Percentiles rank a stretch among this genome's conserved stretches.
Conservation (phyloP, 2,329 filamentous ascomycete species). For the Scopulariopsis brevicaulis region DNA sequence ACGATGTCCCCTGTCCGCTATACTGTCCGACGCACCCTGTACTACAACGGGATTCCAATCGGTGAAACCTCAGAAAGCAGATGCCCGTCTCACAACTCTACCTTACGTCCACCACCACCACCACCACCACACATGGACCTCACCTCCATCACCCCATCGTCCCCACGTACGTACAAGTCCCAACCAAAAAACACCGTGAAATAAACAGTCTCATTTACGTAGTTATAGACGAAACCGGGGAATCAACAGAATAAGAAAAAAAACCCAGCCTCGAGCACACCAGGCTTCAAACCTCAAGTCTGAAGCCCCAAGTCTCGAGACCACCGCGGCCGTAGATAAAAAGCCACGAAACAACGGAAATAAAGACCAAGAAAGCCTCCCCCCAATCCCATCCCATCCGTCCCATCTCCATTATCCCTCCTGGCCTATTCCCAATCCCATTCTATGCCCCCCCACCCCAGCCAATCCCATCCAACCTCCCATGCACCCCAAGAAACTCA, state of each 20-base stretch:
- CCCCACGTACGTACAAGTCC: too few species aligned
- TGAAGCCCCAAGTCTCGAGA: too few species aligned
- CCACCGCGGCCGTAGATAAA: not conserved
- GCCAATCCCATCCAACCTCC: not conserved
- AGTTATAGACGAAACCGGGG: not conserved
- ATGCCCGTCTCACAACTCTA: too few species aligned
- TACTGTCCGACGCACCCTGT: too few species aligned
- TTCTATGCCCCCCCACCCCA: not conserved
- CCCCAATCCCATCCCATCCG: not conserved
- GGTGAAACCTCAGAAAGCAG: too few species aligned
- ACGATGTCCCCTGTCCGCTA: too few species aligned
- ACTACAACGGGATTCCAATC: too few species aligned
- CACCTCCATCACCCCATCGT: too few species aligned
- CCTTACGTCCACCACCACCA: too few species aligned
- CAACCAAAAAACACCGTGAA: not conserved
- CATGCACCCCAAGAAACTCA: not conserved
- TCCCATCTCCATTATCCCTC: not conserved
- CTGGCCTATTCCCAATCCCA: not conserved
- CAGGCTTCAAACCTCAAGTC: not conserved
- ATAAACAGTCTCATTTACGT: not conserved
- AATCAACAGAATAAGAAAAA: not conserved
- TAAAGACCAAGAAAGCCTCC: not conserved
- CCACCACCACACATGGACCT: too few species aligned
- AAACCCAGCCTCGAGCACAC: not conserved
- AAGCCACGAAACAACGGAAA: not conserved